Evolutionary conservation across 441 rosid species (phyloP), one percentile per base, ranked within the genome.

Genomic region (Codiaeum variegatum): DNA sequence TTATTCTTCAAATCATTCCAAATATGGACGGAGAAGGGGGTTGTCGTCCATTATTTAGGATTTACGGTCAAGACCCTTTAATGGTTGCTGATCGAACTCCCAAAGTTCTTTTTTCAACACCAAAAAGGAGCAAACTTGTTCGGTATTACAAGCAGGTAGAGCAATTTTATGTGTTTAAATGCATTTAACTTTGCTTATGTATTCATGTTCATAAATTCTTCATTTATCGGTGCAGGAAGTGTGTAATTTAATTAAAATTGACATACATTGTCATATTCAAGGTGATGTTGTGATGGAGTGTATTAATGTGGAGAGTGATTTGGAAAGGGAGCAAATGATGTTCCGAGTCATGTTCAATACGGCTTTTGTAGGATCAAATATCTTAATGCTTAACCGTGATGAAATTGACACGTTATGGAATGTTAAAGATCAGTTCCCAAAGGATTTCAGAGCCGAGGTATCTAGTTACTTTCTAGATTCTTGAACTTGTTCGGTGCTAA

Each of bases 281-380:
- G 98, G 97, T 76, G 99, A 95, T 84, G 90, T 91, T 44, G 96
- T 95, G 79, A 87, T 95, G 51, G 99, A 92, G 84, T 91, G 97
- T 80, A 83, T 88, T 77, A 81, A 76, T 54, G 72, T 91, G 78
- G 86, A 85, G 40, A 80, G 83, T 80, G 93, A 86, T 70, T 83
- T 80, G 67, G 93, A 87, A 80, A 83, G 78, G 66, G 98, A 94
- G 76, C 82, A 83, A 80, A 90, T 92, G 92, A 83, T 95, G 87
- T 95, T 92, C 69, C 86, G 96, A 68, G 89, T 85, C 83, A 88
- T 90, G 90, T 94, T 94, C 80, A 90, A 94, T 75, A 92, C 96
- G 12, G 88, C 98, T 70, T 92, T 90, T 77, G 85, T 92, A 77
- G 83, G 89, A 75, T 90, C 97, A 73, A 92, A 92, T 66, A 86